phyloP scores from a whole-genome alignment of 2,329 filamentous ascomycete species.

The Botrytis tulipae region DNA sequence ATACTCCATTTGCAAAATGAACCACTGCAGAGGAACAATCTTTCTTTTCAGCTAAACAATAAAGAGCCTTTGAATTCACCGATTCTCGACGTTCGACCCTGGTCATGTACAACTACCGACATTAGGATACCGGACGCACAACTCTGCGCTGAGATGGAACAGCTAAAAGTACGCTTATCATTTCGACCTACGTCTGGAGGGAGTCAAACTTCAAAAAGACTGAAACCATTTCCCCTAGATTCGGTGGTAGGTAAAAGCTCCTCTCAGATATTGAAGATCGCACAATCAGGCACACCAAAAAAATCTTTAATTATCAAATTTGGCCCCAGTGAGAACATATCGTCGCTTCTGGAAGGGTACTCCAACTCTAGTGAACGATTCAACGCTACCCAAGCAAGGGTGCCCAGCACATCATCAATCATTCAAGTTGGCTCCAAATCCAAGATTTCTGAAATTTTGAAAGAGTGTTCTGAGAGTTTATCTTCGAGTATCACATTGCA shows the following conservation, averaged over 20 bases:
- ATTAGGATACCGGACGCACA: conserved; percentile 28
- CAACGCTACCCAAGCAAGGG: neutral
- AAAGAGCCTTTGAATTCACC: conserved; percentile 11
- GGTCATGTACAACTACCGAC: conserved; percentile 19
- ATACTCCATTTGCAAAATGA: conserved; percentile 18
- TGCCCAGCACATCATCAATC: neutral
- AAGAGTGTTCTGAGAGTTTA: neutral
- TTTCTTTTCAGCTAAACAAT: conserved; percentile 30
- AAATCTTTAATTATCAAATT: neutral
- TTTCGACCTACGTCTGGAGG: conserved; percentile 18
- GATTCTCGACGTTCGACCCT: neutral
- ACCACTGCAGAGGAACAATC: neutral
- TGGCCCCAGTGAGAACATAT: neutral
- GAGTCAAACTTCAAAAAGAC: neutral
- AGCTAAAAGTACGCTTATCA: conserved; percentile 28
- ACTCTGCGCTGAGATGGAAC: conserved; percentile 26
- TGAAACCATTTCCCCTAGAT: neutral
- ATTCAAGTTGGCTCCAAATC: neutral
- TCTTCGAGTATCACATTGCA: neutral
- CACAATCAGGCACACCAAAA: neutral
- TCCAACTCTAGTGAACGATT: neutral
- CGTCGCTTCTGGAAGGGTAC: neutral
- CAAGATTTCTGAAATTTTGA: neutral
- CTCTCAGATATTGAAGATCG: neutral
- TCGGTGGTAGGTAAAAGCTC: neutral